phyloP scores from a whole-genome alignment of 2,329 filamentous ascomycete genomes.

The Ceratocystis papillata region DNA sequence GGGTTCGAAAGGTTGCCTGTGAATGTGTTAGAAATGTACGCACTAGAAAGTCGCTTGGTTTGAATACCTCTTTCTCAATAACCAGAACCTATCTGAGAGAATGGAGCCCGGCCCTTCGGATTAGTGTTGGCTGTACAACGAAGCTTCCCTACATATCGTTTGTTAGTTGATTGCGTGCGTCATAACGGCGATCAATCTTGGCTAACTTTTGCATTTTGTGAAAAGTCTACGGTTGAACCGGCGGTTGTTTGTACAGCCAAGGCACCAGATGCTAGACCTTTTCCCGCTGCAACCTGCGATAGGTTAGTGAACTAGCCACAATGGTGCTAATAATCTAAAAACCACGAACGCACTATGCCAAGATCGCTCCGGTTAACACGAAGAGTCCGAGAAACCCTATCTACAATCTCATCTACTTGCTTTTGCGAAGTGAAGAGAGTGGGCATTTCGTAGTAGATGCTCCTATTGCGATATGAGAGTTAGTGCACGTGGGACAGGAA shows the following conservation, averaged over 20 bases:
- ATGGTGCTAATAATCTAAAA: neutral
- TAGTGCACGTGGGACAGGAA: neutral
- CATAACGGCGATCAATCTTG: conserved; percentile 25
- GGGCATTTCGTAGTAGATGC: conserved; percentile 69
- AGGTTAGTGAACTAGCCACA: conserved; percentile 23
- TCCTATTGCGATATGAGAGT: conserved; percentile 38
- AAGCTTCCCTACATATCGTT: conserved; percentile 43
- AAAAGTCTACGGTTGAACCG: conserved; percentile 33
- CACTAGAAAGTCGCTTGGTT: neutral
- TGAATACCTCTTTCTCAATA: conserved; percentile 63
- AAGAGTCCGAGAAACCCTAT: conserved; percentile 63
- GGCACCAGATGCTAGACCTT: conserved; percentile 57
- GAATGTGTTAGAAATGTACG: conserved; percentile 24
- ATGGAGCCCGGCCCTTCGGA: conserved; percentile 41
- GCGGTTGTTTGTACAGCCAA: conserved; percentile 40
- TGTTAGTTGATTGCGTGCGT: neutral
- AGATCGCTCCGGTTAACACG: conserved; percentile 51
- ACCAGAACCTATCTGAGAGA: conserved; percentile 55
- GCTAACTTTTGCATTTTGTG: conserved; percentile 28
- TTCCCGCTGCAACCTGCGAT: conserved; percentile 56
- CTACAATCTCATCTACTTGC: conserved; percentile 60
- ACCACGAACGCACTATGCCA: conserved; percentile 49
- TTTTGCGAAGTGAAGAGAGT: conserved; percentile 59
- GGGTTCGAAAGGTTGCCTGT: conserved; percentile 63
- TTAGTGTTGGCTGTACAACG: conserved; percentile 45